Evolutionary conservation across 768 basidiomycete species (phyloP).

Genomic region (Leccinum ochraceum): DNA sequence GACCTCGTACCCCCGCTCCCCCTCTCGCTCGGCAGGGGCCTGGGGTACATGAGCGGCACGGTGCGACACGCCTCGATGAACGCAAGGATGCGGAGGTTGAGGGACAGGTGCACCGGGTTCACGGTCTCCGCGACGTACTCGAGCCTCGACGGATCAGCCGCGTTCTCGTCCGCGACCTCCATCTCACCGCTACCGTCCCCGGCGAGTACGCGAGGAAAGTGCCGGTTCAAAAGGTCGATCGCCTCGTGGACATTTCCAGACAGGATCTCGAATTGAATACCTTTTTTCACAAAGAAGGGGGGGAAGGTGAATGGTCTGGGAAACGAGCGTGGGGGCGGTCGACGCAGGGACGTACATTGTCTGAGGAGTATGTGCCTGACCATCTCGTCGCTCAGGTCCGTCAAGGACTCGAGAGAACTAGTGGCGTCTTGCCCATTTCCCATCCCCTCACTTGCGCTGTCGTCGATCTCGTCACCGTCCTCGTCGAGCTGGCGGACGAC

Average conservation of each 20-base stretch:
- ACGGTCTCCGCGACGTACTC: conserved; percentile 62
- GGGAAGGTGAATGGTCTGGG: background rate
- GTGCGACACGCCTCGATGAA: conserved; percentile 88
- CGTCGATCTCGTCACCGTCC: conserved; percentile 64
- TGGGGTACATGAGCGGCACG: conserved; percentile 53
- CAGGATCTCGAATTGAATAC: conserved; percentile 68
- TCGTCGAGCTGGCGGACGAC: conserved; percentile 61
- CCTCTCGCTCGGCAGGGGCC: background rate
- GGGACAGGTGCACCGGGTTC: conserved; percentile 69
- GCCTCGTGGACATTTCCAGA: conserved; percentile 77
- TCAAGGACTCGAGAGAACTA: conserved; percentile 17
- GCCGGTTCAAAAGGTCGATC: conserved; percentile 57
- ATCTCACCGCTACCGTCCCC: conserved; percentile 22
- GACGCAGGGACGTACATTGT: conserved; percentile 44
- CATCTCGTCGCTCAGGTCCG: conserved; percentile 38
- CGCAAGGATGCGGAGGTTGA: conserved; percentile 85
- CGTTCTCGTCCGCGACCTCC: conserved; percentile 24
- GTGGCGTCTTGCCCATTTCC: conserved; percentile 5
- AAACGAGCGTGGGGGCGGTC: background rate
- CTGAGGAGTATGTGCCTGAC: conserved; percentile 52
- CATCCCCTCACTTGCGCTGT: conserved; percentile 19
- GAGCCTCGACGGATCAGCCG: conserved; percentile 35
- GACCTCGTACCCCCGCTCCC: conserved; percentile 8
- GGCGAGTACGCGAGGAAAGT: conserved; percentile 74
- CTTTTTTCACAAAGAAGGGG: conserved; percentile 39